Evolutionary conservation across 371 early-diverging fungal genomes (phyloP).

Genomic region (Umbelopsis sp.): DNA sequence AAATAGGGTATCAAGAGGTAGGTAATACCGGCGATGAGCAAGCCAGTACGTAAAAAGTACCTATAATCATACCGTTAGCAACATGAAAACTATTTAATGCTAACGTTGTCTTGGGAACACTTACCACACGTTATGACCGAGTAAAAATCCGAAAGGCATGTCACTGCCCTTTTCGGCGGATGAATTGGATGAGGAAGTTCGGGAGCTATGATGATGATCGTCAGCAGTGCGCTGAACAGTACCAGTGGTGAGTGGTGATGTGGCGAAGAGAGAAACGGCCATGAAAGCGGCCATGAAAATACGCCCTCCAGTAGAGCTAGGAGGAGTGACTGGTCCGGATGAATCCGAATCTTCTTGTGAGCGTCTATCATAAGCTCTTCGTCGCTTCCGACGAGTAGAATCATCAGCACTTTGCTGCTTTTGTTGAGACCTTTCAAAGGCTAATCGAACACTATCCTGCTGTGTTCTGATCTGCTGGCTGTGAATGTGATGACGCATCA

Average conservation of each 20-base stretch:
- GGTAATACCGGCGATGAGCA: constrained; percentile 35
- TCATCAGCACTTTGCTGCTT: constrained; percentile 20
- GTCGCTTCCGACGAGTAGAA: constrained; percentile 5
- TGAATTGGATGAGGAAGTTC: constrained; percentile 31
- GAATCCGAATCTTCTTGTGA: constrained; percentile 12
- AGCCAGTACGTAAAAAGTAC: constrained; percentile 30
- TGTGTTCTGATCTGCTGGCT: constrained; percentile 12
- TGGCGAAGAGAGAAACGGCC: constrained; percentile 47
- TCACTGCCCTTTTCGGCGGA: constrained; percentile 14
- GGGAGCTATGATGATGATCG: constrained; percentile 44
- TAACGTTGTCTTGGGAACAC: no score
- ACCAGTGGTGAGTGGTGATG: constrained; percentile 47
- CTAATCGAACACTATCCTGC: background rate
- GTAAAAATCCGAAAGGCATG: background rate
- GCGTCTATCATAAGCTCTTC: background rate
- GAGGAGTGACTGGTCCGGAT: constrained; percentile 35
- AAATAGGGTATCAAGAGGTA: constrained; percentile 39
- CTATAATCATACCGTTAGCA: background rate
- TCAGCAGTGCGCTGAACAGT: constrained; percentile 29
- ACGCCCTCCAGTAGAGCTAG: constrained; percentile 30
- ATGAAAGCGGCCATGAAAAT: constrained; percentile 52
- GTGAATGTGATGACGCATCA: constrained; percentile 35
- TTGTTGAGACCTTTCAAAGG: constrained; percentile 28
- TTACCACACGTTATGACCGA: background rate
- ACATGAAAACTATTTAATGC: no score